Conservation (phyloP, 2,329 filamentous ascomycete genomes). For the Calonectria crousiana region DNA sequence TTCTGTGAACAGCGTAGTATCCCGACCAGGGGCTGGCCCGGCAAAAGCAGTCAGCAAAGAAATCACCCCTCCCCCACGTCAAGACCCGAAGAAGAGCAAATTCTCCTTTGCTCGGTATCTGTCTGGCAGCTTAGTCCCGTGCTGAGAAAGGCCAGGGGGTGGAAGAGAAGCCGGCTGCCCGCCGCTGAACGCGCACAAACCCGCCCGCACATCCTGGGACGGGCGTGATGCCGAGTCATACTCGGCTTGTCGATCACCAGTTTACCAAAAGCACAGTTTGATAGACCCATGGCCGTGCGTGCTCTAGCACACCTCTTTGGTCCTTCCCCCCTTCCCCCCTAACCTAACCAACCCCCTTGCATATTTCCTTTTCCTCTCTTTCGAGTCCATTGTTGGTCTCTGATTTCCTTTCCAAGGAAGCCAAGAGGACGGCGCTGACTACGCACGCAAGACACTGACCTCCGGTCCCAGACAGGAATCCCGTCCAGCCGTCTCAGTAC, state of each 20-base stretch:
- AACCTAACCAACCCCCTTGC: not conserved
- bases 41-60: slow-evolving; percentile 22
- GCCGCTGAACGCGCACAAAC: not conserved
- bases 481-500: not conserved
- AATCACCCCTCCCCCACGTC: slow-evolving; percentile 1
- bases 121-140: not conserved
- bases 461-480: slow-evolving; percentile 1
- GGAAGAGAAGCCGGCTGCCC: slow-evolving; percentile 8
- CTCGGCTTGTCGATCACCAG: slow-evolving; percentile 17
- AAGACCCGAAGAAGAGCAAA: not conserved
- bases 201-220: not conserved
- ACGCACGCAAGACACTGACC: not conserved
- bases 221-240: slow-evolving; percentile 18
- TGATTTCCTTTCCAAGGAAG: not conserved
- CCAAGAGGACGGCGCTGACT: not conserved
- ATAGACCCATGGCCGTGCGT: slow-evolving; percentile 19
- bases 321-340: not conserved
- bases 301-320: not conserved
- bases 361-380: not conserved
- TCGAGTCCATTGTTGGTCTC: not conserved
- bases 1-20: slow-evolving; percentile 24
- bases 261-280: slow-evolving; percentile 14
- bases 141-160: not conserved
- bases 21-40: slow-evolving; percentile 26
- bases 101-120: not conserved